These are phyloP conservation scores for Penicillium alfredii DNA, from an alignment of 495 filamentous ascomycete genomes.

Conservation along the genomic window DNA sequence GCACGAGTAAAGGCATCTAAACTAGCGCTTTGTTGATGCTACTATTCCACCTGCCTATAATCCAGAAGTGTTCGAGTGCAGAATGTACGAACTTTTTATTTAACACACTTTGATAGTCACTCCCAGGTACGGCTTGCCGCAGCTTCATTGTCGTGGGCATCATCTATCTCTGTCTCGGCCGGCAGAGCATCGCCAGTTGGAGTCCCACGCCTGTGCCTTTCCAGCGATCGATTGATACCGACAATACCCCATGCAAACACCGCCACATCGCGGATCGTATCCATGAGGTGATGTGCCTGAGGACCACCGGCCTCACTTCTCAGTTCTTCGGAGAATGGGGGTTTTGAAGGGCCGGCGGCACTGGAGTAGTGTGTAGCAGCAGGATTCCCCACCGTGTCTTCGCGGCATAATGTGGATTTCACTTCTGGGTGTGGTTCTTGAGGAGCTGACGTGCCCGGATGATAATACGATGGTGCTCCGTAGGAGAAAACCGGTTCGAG, in stretches of 20 bases:
- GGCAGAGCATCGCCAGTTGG: conserved; percentile 56
- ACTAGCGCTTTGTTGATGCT: neutral
- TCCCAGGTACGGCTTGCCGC: conserved; percentile 7
- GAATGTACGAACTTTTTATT: neutral
- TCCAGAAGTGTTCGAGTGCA: conserved; percentile 1
- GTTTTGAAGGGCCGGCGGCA: neutral
- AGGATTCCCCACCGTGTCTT: neutral
- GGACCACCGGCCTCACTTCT: conserved; percentile 36
- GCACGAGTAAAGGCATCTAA: conserved; percentile 52
- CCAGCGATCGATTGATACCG: conserved; percentile 74
- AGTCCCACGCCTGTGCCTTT: too few relatives aligned
- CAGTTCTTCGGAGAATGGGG: conserved; percentile 3
- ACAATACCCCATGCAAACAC: conserved; percentile 46
- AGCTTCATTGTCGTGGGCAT: conserved; percentile 3
- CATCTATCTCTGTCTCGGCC: conserved; percentile 27
- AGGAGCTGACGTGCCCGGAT: conserved; percentile 24
- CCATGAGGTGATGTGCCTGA: conserved; percentile 59
- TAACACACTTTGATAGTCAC: conserved; percentile 1
- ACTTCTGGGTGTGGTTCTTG: conserved; percentile 9
- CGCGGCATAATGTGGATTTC: neutral
- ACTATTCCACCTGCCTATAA: conserved; percentile 1
- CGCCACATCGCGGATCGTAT: conserved; percentile 74
- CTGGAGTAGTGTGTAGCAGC: too few relatives aligned
- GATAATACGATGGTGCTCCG: conserved; percentile 3
- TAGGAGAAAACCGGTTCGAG: conserved; percentile 50